Evolutionary conservation across 2,329 filamentous ascomycete species (phyloP).

Genomic region (Cylindrodendrum hubeiense): DNA sequence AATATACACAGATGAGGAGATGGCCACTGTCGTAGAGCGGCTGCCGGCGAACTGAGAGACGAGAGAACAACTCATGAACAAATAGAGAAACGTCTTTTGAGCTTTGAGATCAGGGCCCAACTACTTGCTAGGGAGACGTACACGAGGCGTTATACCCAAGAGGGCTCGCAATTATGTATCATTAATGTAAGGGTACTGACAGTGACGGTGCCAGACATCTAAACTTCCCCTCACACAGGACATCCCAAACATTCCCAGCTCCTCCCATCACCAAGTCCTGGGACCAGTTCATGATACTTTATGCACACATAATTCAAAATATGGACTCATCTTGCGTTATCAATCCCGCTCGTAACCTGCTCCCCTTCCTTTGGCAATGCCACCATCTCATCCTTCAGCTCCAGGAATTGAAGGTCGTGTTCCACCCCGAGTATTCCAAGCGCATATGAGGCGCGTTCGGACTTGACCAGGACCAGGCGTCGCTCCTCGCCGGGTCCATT

Average conservation of each 20-base stretch:
- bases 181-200: conserved; percentile 44
- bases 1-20: conserved; percentile 98
- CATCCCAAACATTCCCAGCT: conserved; percentile 2
- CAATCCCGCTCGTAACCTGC: not conserved
- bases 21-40: conserved; percentile 91
- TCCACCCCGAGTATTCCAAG: conserved; percentile 85
- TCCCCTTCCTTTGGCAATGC: not conserved
- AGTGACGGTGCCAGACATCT: conserved; percentile 29
- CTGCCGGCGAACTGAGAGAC: conserved; percentile 72
- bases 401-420: conserved; percentile 76
- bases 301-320: conserved; percentile 1
- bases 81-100: conserved; percentile 30
- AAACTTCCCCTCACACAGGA: not conserved
- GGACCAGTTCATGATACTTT: not conserved
- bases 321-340: conserved; percentile 19
- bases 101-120: conserved; percentile 26
- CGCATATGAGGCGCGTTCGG: conserved; percentile 78
- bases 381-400: conserved; percentile 59
- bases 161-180: conserved; percentile 41
- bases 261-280: not conserved
- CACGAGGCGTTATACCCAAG: conserved; percentile 19
- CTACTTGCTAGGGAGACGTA: conserved; percentile 29
- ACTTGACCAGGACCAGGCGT: conserved; percentile 70
- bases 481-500: conserved; percentile 52
- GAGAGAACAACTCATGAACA: conserved; percentile 32